phyloP scores from a whole-genome alignment of 2,329 filamentous ascomycete genomes.

The Aspergillus pseudonomiae region DNA sequence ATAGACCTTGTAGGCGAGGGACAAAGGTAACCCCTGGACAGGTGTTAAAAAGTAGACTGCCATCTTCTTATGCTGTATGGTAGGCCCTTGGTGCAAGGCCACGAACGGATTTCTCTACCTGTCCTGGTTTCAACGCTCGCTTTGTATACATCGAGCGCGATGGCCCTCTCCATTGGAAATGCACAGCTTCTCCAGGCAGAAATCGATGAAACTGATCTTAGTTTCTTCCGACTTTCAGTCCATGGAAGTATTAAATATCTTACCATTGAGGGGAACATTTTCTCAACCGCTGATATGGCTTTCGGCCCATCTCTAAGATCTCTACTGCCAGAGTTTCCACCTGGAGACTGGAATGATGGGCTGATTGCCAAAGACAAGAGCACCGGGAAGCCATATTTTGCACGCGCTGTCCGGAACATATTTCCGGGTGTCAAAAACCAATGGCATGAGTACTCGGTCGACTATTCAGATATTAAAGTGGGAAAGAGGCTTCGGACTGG shows the following conservation, averaged over 20 bases:
- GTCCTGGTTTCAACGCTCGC: not conserved
- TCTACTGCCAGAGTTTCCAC: constrained; percentile 25
- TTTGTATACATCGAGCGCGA: not conserved
- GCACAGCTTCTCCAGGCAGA: not conserved
- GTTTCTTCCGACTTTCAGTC: not conserved
- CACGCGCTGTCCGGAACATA: constrained; percentile 14
- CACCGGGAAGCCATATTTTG: constrained; percentile 25
- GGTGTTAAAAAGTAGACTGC: not conserved
- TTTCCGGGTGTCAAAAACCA: constrained; percentile 25
- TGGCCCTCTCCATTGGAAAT: not conserved
- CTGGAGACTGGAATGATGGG: constrained; percentile 38
- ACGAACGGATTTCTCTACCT: not conserved
- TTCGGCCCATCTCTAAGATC: constrained; percentile 31
- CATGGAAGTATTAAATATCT: not conserved
- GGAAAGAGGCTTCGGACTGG: constrained; percentile 26
- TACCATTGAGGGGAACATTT: not conserved
- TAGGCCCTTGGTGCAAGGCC: not conserved
- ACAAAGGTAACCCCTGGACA: not conserved
- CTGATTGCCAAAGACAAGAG: constrained; percentile 21
- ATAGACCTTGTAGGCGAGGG: not conserved
- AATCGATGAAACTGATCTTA: not conserved
- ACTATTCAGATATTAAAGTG: constrained; percentile 26
- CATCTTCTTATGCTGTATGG: not conserved
- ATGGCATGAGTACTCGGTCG: constrained; percentile 27
- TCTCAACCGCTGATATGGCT: constrained; percentile 27